A percentile compares a stretch with the other conserved stretches of the same genome.
These are phyloP conservation scores for Dipteronia sinensis DNA, from an alignment of 345 rosid species.

Conservation along the genomic window DNA sequence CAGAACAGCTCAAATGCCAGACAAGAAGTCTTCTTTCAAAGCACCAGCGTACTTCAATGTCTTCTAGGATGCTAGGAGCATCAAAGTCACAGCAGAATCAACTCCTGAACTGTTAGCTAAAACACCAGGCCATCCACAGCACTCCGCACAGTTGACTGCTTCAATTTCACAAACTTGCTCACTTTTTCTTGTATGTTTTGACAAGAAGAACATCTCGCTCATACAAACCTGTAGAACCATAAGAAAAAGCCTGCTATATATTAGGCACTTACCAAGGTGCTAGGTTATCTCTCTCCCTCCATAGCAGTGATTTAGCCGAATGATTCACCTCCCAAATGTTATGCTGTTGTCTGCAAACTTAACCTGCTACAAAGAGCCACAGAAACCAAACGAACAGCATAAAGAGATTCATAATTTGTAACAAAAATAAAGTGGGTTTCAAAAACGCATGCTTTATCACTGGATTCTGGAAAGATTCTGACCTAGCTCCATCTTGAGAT, in stretches of 20 bases:
- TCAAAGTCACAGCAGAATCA: too few relatives aligned
- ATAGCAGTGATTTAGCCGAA: neutral
- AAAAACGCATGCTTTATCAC: constrained; percentile 60
- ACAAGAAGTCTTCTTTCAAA: constrained; percentile 8
- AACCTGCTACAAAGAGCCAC: constrained; percentile 34
- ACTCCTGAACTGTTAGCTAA: too few relatives aligned
- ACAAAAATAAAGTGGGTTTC: constrained; percentile 32
- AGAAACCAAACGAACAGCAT: constrained; percentile 32
- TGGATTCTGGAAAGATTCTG: constrained; percentile 66
- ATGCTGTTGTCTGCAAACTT: constrained; percentile 37
- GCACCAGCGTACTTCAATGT: neutral
- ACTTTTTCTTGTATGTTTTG: neutral
- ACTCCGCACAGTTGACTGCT: neutral
- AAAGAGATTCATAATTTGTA: constrained; percentile 38
- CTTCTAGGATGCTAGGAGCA: neutral
- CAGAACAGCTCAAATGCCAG: neutral
- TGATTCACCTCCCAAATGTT: constrained; percentile 12
- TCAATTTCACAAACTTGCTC: neutral
- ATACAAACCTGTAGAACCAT: constrained; percentile 24
- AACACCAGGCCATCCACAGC: too few relatives aligned
- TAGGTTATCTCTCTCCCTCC: constrained; percentile 4
- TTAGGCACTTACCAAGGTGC: constrained; percentile 26
- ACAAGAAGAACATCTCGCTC: neutral
- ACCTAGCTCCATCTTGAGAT: constrained; percentile 60
- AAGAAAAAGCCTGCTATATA: constrained; percentile 21